Base-by-base conservation (phyloP, 192 early-diverging fungal species). In the Coemansia asiatica region DNA sequence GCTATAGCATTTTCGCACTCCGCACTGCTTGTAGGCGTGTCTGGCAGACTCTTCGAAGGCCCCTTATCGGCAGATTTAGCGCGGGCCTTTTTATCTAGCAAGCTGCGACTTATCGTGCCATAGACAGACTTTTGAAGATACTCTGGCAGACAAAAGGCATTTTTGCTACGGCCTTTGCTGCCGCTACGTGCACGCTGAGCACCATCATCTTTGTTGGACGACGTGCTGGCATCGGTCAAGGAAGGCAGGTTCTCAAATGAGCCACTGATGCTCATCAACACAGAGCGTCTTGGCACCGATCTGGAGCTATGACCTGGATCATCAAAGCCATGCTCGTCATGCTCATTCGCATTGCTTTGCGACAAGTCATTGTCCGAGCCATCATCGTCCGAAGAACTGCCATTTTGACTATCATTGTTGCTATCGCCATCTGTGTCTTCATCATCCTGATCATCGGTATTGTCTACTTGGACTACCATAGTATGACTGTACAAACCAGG, bases 71-170 rank as follows among this genome's bases (percentile, higher is more conserved):
- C 28, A 7, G 51, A 23, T 8, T 21, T 23, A 10, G 1, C 51
- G 10, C 25, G 22, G 26, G 51, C n/a, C 4, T 3, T 27, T 54
- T 7, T 54, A 5, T 27, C 27, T 25, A 44, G 12, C 48, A 35
- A 38, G 31, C 54, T 46, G 36, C 60, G 63, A 40, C 61, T 56
- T 15, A 74, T n/a, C 12, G 58, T 48, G 10, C 74, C 79, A 46
- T 67, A 82, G 26, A 71, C 69, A 6, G 79, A 76, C n/a, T 61
- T 65, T 25, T 76, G 64, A 13, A 82, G 63, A 47, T 82, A 82
- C 21, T 63, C 48, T 29, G 79, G 79, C 22, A 82, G 68, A 47
- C 69, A 82, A 23, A 55, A 58, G 38, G 47, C 29, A 9, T 15
- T 48, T 2, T 60, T 31, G 36, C 53, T 26, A 23, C 28, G 46